phyloP scores from a whole-genome alignment of 2,329 filamentous ascomycete species.

The Diplodia scrobiculata region DNA sequence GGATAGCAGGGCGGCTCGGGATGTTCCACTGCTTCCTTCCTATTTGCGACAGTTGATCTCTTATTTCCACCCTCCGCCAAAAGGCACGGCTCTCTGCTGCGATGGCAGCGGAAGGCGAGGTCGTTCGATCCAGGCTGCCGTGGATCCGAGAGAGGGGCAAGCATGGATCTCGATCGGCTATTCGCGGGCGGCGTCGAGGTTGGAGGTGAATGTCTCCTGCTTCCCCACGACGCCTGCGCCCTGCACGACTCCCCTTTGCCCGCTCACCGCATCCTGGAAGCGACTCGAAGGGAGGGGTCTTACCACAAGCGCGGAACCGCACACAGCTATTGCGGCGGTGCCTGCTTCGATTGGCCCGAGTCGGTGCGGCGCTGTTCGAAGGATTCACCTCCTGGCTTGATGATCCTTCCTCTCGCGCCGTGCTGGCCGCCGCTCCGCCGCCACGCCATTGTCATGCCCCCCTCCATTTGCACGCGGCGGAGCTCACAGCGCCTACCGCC shows the following conservation, averaged over 20 bases:
- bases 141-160: not conserved
- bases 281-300: not conserved
- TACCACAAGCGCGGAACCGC: constrained; percentile 12
- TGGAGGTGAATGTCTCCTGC: not conserved
- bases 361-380: constrained; percentile 23
- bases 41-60: not conserved
- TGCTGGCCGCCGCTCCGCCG: constrained; percentile 1
- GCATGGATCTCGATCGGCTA: not conserved
- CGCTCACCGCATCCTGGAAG: constrained; percentile 13
- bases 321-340: constrained; percentile 12
- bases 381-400: constrained; percentile 26
- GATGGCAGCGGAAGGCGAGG: no score
- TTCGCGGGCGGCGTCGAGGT: not conserved
- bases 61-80: constrained; percentile 6
- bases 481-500: not conserved
- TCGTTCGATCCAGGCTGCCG: not conserved
- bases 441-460: not conserved
- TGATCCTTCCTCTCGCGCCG: constrained; percentile 11
- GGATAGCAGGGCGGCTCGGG: constrained; percentile 10
- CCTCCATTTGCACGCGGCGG: not conserved
- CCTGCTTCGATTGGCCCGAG: constrained; percentile 11
- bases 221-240: constrained; percentile 2
- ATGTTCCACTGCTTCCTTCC: constrained; percentile 14
- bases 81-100: not conserved
- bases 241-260: constrained; percentile 7